These are phyloP conservation scores for Limonomyces culmigenus DNA, from an alignment of 1,284 basidiomycete genomes.

Conservation along the genomic window DNA sequence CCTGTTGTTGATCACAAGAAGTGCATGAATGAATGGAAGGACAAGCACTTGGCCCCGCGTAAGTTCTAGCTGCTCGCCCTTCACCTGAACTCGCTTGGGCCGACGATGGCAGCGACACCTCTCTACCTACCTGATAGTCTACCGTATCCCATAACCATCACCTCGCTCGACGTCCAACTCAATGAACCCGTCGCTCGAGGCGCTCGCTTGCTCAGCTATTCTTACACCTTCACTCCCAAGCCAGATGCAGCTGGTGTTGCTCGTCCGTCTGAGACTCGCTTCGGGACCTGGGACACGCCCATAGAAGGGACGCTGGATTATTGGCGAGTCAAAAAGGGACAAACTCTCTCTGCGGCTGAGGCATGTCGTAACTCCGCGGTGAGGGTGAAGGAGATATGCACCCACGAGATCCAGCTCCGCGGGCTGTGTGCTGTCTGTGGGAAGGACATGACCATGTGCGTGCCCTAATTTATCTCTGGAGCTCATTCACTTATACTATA, in stretches of 20 bases:
- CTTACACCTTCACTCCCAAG: conserved; percentile 38
- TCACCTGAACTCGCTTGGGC: too few relatives aligned
- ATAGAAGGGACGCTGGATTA: conserved; percentile 55
- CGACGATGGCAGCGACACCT: too few relatives aligned
- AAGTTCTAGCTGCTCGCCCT: too few relatives aligned
- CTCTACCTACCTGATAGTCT: conserved; percentile 53
- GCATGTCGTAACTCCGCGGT: conserved; percentile 44
- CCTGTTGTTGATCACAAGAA: too few relatives aligned
- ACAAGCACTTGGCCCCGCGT: too few relatives aligned
- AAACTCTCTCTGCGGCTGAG: conserved; percentile 36
- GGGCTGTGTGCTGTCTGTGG: conserved; percentile 91
- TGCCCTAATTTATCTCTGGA: conserved; percentile 8
- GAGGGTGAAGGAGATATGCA: conserved; percentile 71
- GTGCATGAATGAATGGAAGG: too few relatives aligned
- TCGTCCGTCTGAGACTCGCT: conserved; percentile 66
- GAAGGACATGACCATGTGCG: conserved; percentile 83
- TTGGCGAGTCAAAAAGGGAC: conserved; percentile 48
- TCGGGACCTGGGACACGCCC: conserved; percentile 78
- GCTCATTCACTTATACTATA: conserved; percentile 7
- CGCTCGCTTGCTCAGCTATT: conserved; percentile 62
- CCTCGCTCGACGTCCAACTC: conserved; percentile 37
- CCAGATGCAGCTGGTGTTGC: too few relatives aligned
- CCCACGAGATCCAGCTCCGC: conserved; percentile 82
- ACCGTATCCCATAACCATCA: conserved; percentile 67
- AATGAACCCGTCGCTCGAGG: conserved; percentile 41